phyloP scores from a whole-genome alignment of 2,329 filamentous ascomycete species.

The Huntiella abstrusa region DNA sequence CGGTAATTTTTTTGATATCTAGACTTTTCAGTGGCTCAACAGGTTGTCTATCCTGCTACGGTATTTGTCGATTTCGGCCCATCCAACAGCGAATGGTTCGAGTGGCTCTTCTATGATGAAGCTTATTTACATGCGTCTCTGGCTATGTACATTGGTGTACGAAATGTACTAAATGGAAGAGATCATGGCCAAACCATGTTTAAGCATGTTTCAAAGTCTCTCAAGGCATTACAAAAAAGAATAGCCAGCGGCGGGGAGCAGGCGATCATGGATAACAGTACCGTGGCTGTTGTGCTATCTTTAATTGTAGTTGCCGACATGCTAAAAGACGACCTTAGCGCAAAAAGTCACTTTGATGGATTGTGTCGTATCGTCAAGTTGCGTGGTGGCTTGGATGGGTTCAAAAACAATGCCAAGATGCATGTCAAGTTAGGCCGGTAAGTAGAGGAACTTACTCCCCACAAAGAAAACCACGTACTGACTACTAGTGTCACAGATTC shows the following conservation, averaged over 20 bases:
- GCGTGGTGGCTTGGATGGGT: slow-evolving; percentile 9
- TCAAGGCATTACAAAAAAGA: slow-evolving; percentile 9
- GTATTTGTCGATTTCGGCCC: slow-evolving; percentile 9
- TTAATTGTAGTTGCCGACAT: slow-evolving; percentile 10
- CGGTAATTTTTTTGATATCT: not conserved
- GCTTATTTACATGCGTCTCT: slow-evolving; percentile 10
- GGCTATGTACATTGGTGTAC: slow-evolving; percentile 10
- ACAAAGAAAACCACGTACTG: not conserved
- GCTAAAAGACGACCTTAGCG: slow-evolving; percentile 8
- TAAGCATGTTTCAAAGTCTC: slow-evolving; percentile 7
- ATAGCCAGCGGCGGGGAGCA: slow-evolving; percentile 3
- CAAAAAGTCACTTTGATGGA: slow-evolving; percentile 10
- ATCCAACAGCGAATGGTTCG: slow-evolving; percentile 9
- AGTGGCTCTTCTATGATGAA: slow-evolving; percentile 8
- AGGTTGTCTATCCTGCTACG: slow-evolving; percentile 10
- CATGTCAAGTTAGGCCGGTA: slow-evolving; percentile 10
- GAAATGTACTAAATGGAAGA: slow-evolving; percentile 9
- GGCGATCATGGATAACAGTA: slow-evolving; percentile 3
- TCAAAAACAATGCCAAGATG: slow-evolving; percentile 10
- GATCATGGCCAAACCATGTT: slow-evolving; percentile 6
- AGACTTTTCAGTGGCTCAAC: slow-evolving; percentile 10
- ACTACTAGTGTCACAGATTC: not conserved
- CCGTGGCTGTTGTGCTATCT: slow-evolving; percentile 10
- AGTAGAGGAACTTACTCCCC: not conserved
- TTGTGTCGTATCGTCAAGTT: slow-evolving; percentile 9